Conservation (phyloP, 1,284 basidiomycete species). For the Cutaneotrichosporon sp. region DNA sequence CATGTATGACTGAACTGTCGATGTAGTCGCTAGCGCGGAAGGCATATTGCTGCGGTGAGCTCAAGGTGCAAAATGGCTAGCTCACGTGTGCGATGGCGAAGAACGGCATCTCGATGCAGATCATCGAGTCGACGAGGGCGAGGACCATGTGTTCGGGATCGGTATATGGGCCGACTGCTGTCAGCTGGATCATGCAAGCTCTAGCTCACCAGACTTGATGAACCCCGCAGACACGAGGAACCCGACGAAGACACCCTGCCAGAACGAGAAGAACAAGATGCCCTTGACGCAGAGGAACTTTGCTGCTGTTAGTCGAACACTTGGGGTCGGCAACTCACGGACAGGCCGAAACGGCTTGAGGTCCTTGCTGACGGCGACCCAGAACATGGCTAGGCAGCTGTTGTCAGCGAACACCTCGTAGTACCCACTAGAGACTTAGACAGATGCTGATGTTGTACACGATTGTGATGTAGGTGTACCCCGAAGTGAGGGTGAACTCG, state of each 20-base stretch:
- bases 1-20: slow-evolving; percentile 64
- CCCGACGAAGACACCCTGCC: slow-evolving; percentile 87
- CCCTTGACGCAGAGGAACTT: slow-evolving; percentile 98
- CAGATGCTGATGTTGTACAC: slow-evolving; percentile 63
- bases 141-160: slow-evolving; percentile 88
- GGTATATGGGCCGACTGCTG: slow-evolving; percentile 75
- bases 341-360: slow-evolving; percentile 78
- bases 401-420: slow-evolving; percentile 59
- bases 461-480: slow-evolving; percentile 88
- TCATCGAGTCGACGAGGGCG: slow-evolving; percentile 82
- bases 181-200: slow-evolving; percentile 15
- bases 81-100: slow-evolving; percentile 82
- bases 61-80: neutral
- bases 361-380: slow-evolving; percentile 83
- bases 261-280: slow-evolving; percentile 97
- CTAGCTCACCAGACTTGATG: slow-evolving; percentile 61
- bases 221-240: slow-evolving; percentile 78
- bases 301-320: slow-evolving; percentile 57
- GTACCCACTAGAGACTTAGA: slow-evolving; percentile 50
- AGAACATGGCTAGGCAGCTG: slow-evolving; percentile 88
- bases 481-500: slow-evolving; percentile 74
- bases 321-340: slow-evolving; percentile 29
- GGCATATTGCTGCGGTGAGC: slow-evolving; percentile 42
- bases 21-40: slow-evolving; percentile 70
- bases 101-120: slow-evolving; percentile 96